Evolutionary conservation across 1,284 basidiomycete species (phyloP), one percentile per base, ranked within the genome.

Genomic region (Ceratobasidium theobromae): DNA sequence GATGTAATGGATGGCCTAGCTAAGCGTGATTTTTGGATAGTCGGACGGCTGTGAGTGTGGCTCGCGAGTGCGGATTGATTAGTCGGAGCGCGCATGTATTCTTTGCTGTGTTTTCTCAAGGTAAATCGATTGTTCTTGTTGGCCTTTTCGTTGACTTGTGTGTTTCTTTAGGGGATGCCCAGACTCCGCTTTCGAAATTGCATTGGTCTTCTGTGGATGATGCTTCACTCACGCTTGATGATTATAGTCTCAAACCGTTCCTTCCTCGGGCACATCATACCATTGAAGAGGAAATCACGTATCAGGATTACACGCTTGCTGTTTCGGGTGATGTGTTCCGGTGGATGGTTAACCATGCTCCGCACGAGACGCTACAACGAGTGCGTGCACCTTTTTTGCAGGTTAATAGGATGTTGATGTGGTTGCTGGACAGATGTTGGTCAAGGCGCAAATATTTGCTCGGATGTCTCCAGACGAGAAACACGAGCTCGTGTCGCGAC

Each of bases 381-480:
- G 94, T 95, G 74, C 70, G 86, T 79, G 16, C 4, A 38, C n/a
- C n/a, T 14, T 23, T 11, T 51, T 64, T 43, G 1, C 27, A n/a
- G 41, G 16, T 25, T 40, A 33, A 21, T 6, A 70, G 95, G 93
- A 96, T 99, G 94, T 86, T 99, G n/a, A 93, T 98, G n/a, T 43
- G 1, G 27, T 18, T 41, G 16, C 28, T 40, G 30, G 18, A 6
- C 70, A 96, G 93, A 96, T 99, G 94, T 86, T 99, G n/a, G 93
- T 98, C 68, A 97, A 98, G 77, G 87, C 95, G 2, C 93, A 97
- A 73, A 90, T 99, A 57, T 99, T 96, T 75, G 95, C 97, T 8
- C 86, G 97, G 27, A 99, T 99, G 97, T 99, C 96, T 16, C 97
- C 97, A 0, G 97, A 99, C 76, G 97, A 99, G 79, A 99, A 99